Evolutionary conservation across 163 green algal species (phyloP), one percentile per base, ranked within the genome.

Genomic region (Trebouxia gelatinosa): DNA sequence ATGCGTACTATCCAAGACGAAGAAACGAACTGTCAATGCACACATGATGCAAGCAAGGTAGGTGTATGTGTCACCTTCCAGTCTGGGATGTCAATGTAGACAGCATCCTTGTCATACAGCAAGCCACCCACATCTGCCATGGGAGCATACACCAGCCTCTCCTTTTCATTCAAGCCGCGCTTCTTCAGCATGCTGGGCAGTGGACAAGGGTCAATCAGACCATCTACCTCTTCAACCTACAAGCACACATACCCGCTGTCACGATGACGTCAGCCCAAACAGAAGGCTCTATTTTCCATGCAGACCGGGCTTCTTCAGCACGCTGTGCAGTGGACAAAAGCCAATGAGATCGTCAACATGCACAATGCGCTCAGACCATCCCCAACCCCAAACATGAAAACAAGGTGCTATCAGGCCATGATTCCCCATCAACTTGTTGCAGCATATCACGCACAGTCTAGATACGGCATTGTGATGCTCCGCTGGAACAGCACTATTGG

Each of bases 71-170:
- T 51, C 72, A 97, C 92, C 87, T 98, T 97, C 89, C 92, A 97
- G 85, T 98, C 94, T 7, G 92, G 91, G 67, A 99, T 96, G 83
- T 98, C 91, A 58, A 99, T 94, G 85, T 99, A 99, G n/a, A 98
- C 91, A 1, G 95, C 95, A 62, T 99, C 95, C 77, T 94, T 93
- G 88, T 99, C 96, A 76, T 97, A 98, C 80, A 98, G 85, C 78
- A 99, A 83, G 9, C 94, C 94, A 0, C 95, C 96, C 26, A 98
- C 85, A 76, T 99, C 92, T 19, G 87, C 83, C 95, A 99, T 98
- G 34, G 96, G 96, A 5, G 95, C 96, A 72, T 99, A 98, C 32
- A 99, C 78, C 51, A 96, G 81, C 6, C 92, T 89, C 81, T 97
- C 89, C 76, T 84, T 87, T 71, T 96, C 91, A 78, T 92, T 93